Conservation (phyloP, 768 basidiomycete genomes). For the Suillus clintonianus region DNA sequence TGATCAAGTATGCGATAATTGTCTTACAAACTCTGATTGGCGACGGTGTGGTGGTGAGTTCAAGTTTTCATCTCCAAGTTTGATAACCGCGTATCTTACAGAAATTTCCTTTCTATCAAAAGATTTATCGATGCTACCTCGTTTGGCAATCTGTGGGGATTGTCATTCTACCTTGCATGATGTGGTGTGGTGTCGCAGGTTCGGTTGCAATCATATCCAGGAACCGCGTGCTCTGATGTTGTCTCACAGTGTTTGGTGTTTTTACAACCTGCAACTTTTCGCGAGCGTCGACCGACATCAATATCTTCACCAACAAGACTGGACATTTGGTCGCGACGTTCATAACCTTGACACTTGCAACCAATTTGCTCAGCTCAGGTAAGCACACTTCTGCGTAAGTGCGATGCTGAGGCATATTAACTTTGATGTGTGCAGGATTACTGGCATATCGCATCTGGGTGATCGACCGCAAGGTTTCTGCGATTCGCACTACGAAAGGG, state of each 20-base stretch:
- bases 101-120: not conserved
- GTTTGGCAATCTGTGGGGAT: conserved; percentile 13
- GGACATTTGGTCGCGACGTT: not conserved
- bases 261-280: not conserved
- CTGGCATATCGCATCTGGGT: not conserved
- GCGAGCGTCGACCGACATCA: not conserved
- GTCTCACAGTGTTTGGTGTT: not conserved
- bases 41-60: conserved; percentile 7
- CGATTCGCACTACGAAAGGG: not conserved
- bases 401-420: not conserved
- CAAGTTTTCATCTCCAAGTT: not conserved
- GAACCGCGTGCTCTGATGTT: not conserved
- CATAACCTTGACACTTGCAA: not conserved
- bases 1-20: conserved; percentile 24
- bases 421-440: not conserved
- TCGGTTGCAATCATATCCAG: not conserved
- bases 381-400: not conserved
- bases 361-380: not conserved
- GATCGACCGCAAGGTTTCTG: not conserved
- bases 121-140: conserved; percentile 12
- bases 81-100: not conserved
- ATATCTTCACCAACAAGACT: not conserved
- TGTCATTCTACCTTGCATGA: conserved; percentile 7
- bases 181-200: conserved; percentile 12
- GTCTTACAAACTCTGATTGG: conserved; percentile 10